Evolutionary conservation across 2,329 filamentous ascomycete species (phyloP), one percentile per base, ranked within the genome.

Genomic region (Sphaerulina populicola): DNA sequence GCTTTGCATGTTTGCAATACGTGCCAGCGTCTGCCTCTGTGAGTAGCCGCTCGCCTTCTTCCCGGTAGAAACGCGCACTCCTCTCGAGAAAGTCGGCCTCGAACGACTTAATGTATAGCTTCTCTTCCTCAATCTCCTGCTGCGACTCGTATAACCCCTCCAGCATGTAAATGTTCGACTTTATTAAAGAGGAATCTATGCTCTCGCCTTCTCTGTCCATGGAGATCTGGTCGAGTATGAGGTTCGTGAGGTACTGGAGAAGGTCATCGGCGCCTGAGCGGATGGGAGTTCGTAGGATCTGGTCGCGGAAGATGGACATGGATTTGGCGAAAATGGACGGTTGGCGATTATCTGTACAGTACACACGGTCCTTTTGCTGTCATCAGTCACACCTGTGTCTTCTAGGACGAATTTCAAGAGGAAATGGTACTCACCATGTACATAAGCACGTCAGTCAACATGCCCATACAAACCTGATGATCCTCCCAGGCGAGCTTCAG

Each of bases 361-460:
- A 89, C 27, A 90, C 83, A 44, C 89, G 85, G 66, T 98, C 91
- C 80, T 83, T 48, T 11, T 51, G 10, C 45, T 49, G 23, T 29
- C 4, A 50, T 57, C 23, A 49, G 61, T 66, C 57, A 64, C 58
- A 56, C 29, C 53, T 49, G 43, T 30, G 36, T 35, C 49, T 39
- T 27, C 6, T 27, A 7, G 23, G 4, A 27, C 23, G 23, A 7
- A 27, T 6, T 7, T 6, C 18, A 14, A 23, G n/a, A 40, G 35
- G 4, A 38, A n/a, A 18, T 27, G 9, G 33, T n/a, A 63, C 74
- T 63, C 65, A 81, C 79, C 76, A 98, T 88, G 65, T 94, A 48
- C 89, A 97, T 96, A 46, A 97, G 76, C 30, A 97, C 88, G 68
- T 97, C 93, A 3, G 90, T 89, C 45, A 88, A 84, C 91, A 97